Base-by-base conservation (phyloP, 2,329 filamentous ascomycete genomes). In the Lecanicillium sp. region DNA sequence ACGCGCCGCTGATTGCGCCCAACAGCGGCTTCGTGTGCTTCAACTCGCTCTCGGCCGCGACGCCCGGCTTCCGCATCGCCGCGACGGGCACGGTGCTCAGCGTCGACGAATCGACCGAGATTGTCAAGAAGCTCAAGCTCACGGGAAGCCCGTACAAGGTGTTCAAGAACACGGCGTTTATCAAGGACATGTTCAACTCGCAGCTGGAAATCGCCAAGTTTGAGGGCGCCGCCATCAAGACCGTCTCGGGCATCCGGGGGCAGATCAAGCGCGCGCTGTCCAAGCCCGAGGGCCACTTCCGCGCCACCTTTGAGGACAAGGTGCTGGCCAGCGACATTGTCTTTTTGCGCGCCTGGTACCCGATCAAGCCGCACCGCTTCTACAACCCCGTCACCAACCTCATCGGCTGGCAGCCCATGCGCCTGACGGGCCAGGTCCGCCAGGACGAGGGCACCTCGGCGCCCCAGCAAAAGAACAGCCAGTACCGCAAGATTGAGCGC, bases 111-210 rank as follows among this genome's bases (percentile, higher is more conserved):
- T 87, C 84, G 29, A 89, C 87, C 3, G 92, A 98, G 59, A 97
- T 98, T 48, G 92, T 98, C 61, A 98, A 98, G 76, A 98, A 98
- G 72, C 81, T 98, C 56, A 98, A 98, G 64, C 77, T 98, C 35
- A 96, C 88, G 0, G 92, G 92, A 44, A 74, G 79, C 34, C 89
- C 92, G 2, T 94, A 92, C 74, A 97, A 97, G 68, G 94, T 97
- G 62, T 97, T 94, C 78, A 95, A 95, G 65, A 98, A 98, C 68
- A 98, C 92, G 0, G 89, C 92, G 29, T 98, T 98, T 59, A 88
- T 98, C 66, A 94, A 92, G 62, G 87, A 94, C 65, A 98, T 98
- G 92, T 98, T 98, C 72, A 88, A 79, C 57, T 82, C 84, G 1
- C 74, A 87, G 0, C 79, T 98, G 30, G 92, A 98, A 59, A 92